Percentiles rank a stretch among this genome's conserved stretches.
Conservation (phyloP, 768 basidiomycete species). For the Suillus paluster region DNA sequence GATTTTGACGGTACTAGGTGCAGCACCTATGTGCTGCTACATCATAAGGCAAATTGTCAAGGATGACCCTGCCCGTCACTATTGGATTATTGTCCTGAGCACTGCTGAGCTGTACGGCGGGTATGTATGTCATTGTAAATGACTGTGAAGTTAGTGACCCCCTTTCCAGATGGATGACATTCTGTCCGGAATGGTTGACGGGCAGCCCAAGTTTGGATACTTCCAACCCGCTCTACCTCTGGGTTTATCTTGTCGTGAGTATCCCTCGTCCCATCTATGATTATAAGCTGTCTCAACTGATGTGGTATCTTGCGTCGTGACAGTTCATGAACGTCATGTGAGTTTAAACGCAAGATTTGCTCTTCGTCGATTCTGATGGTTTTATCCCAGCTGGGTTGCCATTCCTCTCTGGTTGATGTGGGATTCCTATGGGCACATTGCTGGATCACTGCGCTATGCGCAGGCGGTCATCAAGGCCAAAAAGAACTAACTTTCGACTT, state of each 20-base stretch:
- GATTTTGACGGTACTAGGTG: constrained; percentile 76
- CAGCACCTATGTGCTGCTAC: constrained; percentile 74
- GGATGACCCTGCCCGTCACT: constrained; percentile 60
- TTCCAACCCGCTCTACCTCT: constrained; percentile 70
- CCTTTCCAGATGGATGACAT: constrained; percentile 76
- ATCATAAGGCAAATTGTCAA: constrained; percentile 68
- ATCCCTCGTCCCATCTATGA: constrained; percentile 31
- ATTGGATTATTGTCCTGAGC: constrained; percentile 78
- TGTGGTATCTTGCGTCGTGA: background rate
- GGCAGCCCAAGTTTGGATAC: constrained; percentile 75
- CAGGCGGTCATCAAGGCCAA: constrained; percentile 42
- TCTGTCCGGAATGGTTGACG: constrained; percentile 84
- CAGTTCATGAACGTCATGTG: constrained; percentile 86
- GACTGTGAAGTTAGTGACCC: background rate
- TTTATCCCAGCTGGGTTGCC: constrained; percentile 68
- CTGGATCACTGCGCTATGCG: constrained; percentile 54
- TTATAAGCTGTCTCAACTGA: background rate
- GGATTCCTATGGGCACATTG: constrained; percentile 77
- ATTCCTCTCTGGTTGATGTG: constrained; percentile 78
- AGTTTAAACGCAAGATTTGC: constrained; percentile 27
- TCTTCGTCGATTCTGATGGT: constrained; percentile 4
- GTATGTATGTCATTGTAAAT: constrained; percentile 38
- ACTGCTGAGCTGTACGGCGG: constrained; percentile 82
- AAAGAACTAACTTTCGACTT: constrained; percentile 25
- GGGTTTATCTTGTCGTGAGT: constrained; percentile 77